Conservation (phyloP, 768 basidiomycete genomes). For the Boletales sp. region DNA sequence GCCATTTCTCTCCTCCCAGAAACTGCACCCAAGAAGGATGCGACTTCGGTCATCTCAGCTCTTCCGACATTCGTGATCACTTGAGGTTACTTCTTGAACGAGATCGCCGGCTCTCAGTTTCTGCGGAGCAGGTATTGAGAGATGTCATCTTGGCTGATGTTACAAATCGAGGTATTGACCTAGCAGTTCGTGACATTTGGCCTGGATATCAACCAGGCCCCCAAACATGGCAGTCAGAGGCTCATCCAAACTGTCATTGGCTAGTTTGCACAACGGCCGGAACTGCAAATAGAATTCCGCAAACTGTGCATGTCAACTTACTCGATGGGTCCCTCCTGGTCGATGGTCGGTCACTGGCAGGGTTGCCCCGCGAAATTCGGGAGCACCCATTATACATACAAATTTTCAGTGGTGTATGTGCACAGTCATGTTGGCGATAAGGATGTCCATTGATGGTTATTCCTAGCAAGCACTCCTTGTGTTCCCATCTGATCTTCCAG, state of each 20-base stretch:
- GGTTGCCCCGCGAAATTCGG: too few species aligned
- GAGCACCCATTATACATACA: too few species aligned
- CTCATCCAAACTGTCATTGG: constrained; percentile 11
- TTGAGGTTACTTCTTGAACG: constrained; percentile 9
- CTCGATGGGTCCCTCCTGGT: background rate
- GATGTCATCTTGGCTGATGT: background rate
- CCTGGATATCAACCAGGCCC: background rate
- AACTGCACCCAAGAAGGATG: too few species aligned
- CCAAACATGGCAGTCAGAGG: background rate
- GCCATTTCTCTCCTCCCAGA: background rate
- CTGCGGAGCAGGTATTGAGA: constrained; percentile 10
- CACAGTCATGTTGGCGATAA: too few species aligned
- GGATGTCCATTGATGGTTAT: background rate
- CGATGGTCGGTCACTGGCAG: too few species aligned
- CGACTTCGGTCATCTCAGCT: too few species aligned
- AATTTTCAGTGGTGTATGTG: too few species aligned
- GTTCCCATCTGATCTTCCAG: constrained; percentile 7
- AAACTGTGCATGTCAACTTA: constrained; percentile 9
- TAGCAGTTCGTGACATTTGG: background rate
- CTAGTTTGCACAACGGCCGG: constrained; percentile 2
- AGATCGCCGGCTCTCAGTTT: constrained; percentile 20
- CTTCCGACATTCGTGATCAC: too few species aligned
- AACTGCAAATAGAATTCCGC: constrained; percentile 13
- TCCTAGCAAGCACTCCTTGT: constrained; percentile 4
- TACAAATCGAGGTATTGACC: constrained; percentile 9